These are phyloP conservation scores for Elsinoe ampelina DNA, from an alignment of 2,329 filamentous ascomycete genomes.

Conservation along the genomic window DNA sequence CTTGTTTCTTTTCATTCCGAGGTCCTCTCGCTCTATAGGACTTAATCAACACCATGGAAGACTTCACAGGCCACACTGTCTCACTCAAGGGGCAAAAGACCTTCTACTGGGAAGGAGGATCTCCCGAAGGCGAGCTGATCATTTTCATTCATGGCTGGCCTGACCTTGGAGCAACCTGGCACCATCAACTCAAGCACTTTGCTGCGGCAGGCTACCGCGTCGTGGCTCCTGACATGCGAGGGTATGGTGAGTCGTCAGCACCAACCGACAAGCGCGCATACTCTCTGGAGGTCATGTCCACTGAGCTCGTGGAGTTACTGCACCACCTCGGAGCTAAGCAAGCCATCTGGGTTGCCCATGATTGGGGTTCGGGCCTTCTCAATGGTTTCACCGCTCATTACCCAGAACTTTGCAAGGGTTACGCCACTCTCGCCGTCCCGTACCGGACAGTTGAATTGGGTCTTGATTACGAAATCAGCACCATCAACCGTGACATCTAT, in stretches of 20 bases:
- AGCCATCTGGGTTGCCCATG: conserved; percentile 42
- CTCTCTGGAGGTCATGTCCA: conserved; percentile 23
- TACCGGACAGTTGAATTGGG: conserved; percentile 36
- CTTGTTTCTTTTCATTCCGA: background rate
- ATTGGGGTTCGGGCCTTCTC: conserved; percentile 33
- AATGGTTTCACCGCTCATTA: conserved; percentile 26
- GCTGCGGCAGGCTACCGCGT: conserved; percentile 21
- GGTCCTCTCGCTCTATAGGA: background rate
- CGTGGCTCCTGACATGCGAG: conserved; percentile 28
- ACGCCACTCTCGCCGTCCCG: conserved; percentile 30
- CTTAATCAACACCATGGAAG: background rate
- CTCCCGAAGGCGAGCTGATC: conserved; percentile 21
- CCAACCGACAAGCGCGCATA: conserved; percentile 25
- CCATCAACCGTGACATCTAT: conserved; percentile 38
- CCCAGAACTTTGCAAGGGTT: conserved; percentile 27
- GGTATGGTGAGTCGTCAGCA: conserved; percentile 29
- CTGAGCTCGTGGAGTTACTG: conserved; percentile 31
- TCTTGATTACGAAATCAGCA: conserved; percentile 27
- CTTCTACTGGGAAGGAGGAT: conserved; percentile 23
- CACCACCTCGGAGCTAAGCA: conserved; percentile 29
- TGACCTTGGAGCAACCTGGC: conserved; percentile 29
- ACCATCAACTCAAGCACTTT: conserved; percentile 28
- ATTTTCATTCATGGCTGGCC: conserved; percentile 29
- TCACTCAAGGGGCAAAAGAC: conserved; percentile 21
- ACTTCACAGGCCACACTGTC: conserved; percentile 1